These are phyloP conservation scores for Aegilops sharonensis DNA, from an alignment of 176 grass and related monocot genomes.

Conservation along the genomic window DNA sequence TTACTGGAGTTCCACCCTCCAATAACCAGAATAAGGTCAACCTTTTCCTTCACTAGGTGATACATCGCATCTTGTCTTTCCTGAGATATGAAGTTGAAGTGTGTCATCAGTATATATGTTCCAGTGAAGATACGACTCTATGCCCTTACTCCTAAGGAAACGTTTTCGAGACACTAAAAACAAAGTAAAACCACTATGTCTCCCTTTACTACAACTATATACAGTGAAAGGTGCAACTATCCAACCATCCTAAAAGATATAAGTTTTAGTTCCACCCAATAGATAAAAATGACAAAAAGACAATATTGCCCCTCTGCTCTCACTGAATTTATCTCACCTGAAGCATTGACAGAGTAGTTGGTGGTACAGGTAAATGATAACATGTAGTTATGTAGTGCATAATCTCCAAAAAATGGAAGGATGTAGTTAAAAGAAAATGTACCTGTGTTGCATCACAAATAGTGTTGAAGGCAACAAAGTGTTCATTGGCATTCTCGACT, in stretches of 20 bases:
- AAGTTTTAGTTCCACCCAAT: not conserved
- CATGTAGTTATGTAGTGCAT: not conserved
- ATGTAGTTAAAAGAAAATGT: constrained; percentile 16
- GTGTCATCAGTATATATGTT: constrained; percentile 12
- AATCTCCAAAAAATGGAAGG: constrained; percentile 13
- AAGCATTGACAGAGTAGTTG: not conserved
- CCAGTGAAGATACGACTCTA: not conserved
- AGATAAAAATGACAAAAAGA: not conserved
- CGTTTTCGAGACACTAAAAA: not conserved
- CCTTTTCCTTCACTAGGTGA: constrained; percentile 86
- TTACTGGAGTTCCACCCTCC: constrained; percentile 99
- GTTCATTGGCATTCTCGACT: constrained; percentile 81
- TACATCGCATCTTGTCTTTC: constrained; percentile 99
- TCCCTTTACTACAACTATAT: not conserved
- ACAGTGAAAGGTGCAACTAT: not conserved
- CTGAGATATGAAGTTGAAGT: constrained; percentile 39
- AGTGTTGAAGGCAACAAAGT: constrained; percentile 93
- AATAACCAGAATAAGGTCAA: constrained; percentile 93
- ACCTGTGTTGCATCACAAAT: constrained; percentile 99
- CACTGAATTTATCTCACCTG: not conserved
- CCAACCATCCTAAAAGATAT: not conserved
- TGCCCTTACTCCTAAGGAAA: not conserved
- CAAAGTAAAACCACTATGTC: not conserved
- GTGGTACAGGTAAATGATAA: not conserved
- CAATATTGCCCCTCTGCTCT: not conserved